These are phyloP conservation scores for Eustoma russellianum DNA, from an alignment of 257 asterid genomes.

Conservation along the genomic window DNA sequence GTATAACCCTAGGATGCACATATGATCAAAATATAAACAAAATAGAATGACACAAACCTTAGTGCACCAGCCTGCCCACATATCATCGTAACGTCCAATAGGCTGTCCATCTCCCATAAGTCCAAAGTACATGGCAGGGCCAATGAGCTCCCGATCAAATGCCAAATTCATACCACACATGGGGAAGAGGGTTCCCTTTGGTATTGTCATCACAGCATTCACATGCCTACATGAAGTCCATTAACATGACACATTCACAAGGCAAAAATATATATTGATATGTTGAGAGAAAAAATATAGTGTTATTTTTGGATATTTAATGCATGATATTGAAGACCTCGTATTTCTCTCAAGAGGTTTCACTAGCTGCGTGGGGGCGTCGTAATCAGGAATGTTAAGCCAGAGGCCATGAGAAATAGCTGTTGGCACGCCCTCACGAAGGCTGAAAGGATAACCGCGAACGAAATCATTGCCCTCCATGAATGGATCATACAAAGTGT, in stretches of 20 bases:
- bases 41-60: slow-evolving; percentile 32
- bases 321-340: slow-evolving; percentile 21
- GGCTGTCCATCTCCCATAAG: slow-evolving; percentile 98
- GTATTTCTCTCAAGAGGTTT: slow-evolving; percentile 80
- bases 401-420: slow-evolving; percentile 93
- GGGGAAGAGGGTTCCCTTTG: slow-evolving; percentile 86
- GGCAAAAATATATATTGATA: background rate
- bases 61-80: slow-evolving; percentile 98
- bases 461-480: slow-evolving; percentile 81
- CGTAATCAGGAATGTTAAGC: slow-evolving; percentile 91
- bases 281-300: background rate
- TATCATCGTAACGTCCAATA: slow-evolving; percentile 87
- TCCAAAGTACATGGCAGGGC: slow-evolving; percentile 92
- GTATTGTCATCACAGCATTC: slow-evolving; percentile 82
- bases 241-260: background rate
- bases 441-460: slow-evolving; percentile 93
- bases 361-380: slow-evolving; percentile 97
- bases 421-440: slow-evolving; percentile 77
- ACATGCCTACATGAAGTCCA: slow-evolving; percentile 37
- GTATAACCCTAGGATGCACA: too few relatives aligned
- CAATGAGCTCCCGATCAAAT: slow-evolving; percentile 82
- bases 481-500: slow-evolving; percentile 81
- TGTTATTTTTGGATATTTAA: too few relatives aligned
- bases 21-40: background rate
- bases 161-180: slow-evolving; percentile 95